phyloP scores from a whole-genome alignment of 257 asterid genomes.

The Haberlea rhodopensis region DNA sequence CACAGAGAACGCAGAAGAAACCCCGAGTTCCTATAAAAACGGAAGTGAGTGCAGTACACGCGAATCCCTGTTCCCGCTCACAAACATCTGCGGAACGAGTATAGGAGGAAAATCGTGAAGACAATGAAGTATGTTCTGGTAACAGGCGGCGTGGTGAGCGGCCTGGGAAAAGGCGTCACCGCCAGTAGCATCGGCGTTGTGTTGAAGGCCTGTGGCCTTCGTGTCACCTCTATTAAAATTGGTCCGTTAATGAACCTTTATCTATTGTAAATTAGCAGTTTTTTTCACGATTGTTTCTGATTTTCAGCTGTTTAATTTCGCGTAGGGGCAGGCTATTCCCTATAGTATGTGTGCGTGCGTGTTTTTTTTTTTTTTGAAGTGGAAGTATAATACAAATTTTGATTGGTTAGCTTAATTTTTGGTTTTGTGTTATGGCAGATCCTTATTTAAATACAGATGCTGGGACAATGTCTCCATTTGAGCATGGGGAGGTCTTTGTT shows the following conservation, averaged over 20 bases:
- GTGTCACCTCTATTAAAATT: constrained; percentile 94
- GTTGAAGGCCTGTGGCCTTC: constrained; percentile 92
- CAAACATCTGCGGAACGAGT: background rate
- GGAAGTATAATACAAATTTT: background rate
- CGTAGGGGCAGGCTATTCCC: too few species aligned
- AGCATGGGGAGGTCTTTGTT: constrained; percentile 98
- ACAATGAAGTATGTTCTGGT: constrained; percentile 87
- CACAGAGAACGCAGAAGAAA: background rate
- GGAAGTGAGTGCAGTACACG: background rate
- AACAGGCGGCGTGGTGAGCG: constrained; percentile 98
- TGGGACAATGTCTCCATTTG: constrained; percentile 99
- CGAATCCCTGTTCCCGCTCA: background rate
- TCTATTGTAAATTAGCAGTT: background rate
- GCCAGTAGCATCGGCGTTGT: constrained; percentile 99
- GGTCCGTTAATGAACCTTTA: constrained; percentile 40
- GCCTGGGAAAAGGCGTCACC: constrained; percentile 97
- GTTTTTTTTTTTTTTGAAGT: background rate
- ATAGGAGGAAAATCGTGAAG: background rate
- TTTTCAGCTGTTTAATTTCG: background rate
- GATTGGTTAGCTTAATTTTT: constrained; percentile 7
- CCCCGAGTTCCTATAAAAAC: background rate
- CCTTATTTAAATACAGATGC: constrained; percentile 95
- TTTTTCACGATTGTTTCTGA: background rate
- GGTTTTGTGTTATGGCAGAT: constrained; percentile 46
- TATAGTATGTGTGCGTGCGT: too few species aligned